Base-by-base conservation (phyloP, 2,329 filamentous ascomycete species). In the Phaeoacremonium minimum region DNA sequence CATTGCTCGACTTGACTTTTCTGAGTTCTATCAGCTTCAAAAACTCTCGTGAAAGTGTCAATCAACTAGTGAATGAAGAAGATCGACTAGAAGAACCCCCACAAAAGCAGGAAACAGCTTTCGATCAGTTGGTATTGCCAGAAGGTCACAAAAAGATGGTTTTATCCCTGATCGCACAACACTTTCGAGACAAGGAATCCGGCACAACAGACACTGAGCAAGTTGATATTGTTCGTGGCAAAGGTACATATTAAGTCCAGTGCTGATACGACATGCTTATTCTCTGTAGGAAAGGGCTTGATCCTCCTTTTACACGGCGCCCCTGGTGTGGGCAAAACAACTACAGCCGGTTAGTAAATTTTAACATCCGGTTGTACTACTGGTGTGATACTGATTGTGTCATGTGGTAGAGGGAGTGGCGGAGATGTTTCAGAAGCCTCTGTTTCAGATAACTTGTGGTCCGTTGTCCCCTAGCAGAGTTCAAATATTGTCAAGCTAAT, bases 251-350 rank as follows among this genome's bases (percentile, higher is more conserved):
- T 34, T 19, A 36, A 33, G 7, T 14, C 5, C 5, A 16, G 8
- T 28, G 3, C 14, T 2, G 13, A 8, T 9, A 6, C n/a, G 4
- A 13, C 5, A n/a, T n/a, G 11, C 14, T 14, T n/a, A 20, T n/a
- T 6, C 4, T 2, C 3, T 4, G 12, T 18, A 52, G 47, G 53
- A 3, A 60, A 60, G 19, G 56, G 58, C 0, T 45, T 58, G 0
- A 52, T 61, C 2, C 49, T 62, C 2, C 43, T 61, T 1, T 40
- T 62, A 0, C 55, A 59, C 12, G 58, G 57, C 2, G 50, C 45
- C 1, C 57, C 55, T 0, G 56, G 57, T 2, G 53, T 55, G 1
- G 58, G 58, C 0, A 61, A 61, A 30, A 60, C 58, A 0, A 48
- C 51, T 1, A 60, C 57, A 3, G 57, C 51, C 17, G 50, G 48